Evolutionary conservation across 495 filamentous ascomycete genomes (phyloP).

Genomic region (Lasiosphaeria miniovina): DNA sequence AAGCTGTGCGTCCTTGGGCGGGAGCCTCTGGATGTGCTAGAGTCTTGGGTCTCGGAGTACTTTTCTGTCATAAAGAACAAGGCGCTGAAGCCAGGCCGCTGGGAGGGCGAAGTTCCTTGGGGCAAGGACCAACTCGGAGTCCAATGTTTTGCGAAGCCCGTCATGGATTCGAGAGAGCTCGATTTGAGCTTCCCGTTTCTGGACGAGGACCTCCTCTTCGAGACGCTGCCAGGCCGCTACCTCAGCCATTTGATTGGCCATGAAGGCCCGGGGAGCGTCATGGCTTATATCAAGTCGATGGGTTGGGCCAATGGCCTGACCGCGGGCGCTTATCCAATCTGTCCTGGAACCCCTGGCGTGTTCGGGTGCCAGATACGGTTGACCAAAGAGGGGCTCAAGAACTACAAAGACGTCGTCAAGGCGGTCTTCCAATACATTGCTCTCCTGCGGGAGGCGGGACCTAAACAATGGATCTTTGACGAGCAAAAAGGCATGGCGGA

Average conservation of each 20-base stretch:
- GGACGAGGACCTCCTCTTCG: slow-evolving; percentile 81
- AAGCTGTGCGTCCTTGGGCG: slow-evolving; percentile 89
- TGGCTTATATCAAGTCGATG: slow-evolving; percentile 91
- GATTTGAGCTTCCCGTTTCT: slow-evolving; percentile 86
- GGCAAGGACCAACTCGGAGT: slow-evolving; percentile 65
- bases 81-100: slow-evolving; percentile 73
- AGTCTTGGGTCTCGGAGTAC: slow-evolving; percentile 82
- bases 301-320: slow-evolving; percentile 90
- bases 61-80: slow-evolving; percentile 86
- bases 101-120: slow-evolving; percentile 71
- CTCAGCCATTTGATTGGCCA: slow-evolving; percentile 93
- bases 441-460: slow-evolving; percentile 74
- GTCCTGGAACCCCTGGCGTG: slow-evolving; percentile 74
- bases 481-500: slow-evolving; percentile 87
- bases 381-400: slow-evolving; percentile 74
- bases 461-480: slow-evolving; percentile 88
- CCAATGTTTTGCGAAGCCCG: slow-evolving; percentile 90
- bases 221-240: slow-evolving; percentile 84
- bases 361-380: slow-evolving; percentile 78
- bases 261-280: slow-evolving; percentile 93
- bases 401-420: slow-evolving; percentile 85
- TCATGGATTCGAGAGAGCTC: slow-evolving; percentile 85
- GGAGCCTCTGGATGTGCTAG: slow-evolving; percentile 83
- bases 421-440: slow-evolving; percentile 92
- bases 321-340: slow-evolving; percentile 72